Conservation (phyloP, 1,284 basidiomycete genomes). For the Ganoderma resinaceum region DNA sequence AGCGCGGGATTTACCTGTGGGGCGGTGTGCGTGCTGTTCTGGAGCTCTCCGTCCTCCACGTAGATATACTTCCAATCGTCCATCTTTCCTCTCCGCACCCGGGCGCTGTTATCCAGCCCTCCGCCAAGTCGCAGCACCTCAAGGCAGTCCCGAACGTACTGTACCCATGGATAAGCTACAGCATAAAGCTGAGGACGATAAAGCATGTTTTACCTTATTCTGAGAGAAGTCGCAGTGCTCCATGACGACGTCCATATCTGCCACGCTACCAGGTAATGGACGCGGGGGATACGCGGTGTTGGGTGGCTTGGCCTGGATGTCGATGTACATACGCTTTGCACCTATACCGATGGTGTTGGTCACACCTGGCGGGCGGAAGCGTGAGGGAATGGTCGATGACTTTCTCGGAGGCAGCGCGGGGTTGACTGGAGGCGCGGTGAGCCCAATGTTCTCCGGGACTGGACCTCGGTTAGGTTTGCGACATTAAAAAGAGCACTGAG, state of each 20-base stretch:
- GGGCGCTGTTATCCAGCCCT: slow-evolving; percentile 67
- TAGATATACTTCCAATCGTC: slow-evolving; percentile 75
- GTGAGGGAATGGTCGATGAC: slow-evolving; percentile 51
- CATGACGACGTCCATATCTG: slow-evolving; percentile 89
- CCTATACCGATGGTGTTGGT: slow-evolving; percentile 69
- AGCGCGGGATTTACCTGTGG: slow-evolving; percentile 28
- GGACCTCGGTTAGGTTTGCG: slow-evolving; percentile 14
- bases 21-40: slow-evolving; percentile 45
- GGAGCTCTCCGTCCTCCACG: slow-evolving; percentile 57
- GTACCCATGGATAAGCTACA: slow-evolving; percentile 12
- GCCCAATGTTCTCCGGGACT: slow-evolving; percentile 80
- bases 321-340: slow-evolving; percentile 78
- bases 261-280: slow-evolving; percentile 82
- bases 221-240: slow-evolving; percentile 89
- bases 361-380: slow-evolving; percentile 45
- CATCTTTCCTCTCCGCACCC: slow-evolving; percentile 64
- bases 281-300: slow-evolving; percentile 81
- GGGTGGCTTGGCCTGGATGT: slow-evolving; percentile 64
- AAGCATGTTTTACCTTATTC: slow-evolving; percentile 63
- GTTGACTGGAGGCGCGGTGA: slow-evolving; percentile 68
- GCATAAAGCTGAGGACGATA: not conserved
- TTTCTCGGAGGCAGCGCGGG: slow-evolving; percentile 71
- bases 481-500: slow-evolving; percentile 8
- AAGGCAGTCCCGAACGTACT: slow-evolving; percentile 83
- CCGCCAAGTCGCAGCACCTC: slow-evolving; percentile 77